These are phyloP conservation scores for Salvia splendens DNA, from an alignment of 257 asterid species.

Conservation along the genomic window DNA sequence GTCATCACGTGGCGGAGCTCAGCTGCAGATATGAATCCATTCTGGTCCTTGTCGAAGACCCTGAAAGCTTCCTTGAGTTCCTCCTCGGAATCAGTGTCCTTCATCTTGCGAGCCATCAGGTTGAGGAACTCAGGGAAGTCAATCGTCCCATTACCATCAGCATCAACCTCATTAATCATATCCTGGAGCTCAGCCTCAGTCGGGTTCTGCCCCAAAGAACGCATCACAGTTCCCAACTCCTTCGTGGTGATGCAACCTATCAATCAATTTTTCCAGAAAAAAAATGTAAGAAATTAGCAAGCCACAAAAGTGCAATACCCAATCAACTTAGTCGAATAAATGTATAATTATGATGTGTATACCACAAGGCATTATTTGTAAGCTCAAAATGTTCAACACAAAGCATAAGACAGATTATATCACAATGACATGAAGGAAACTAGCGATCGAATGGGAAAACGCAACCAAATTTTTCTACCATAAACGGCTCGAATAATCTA, in stretches of 20 bases:
- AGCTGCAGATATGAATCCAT: constrained; percentile 59
- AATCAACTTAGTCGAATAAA: background rate
- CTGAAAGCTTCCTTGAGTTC: constrained; percentile 64
- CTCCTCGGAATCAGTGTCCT: constrained; percentile 61
- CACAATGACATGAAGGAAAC: constrained; percentile 16
- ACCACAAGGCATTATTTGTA: background rate
- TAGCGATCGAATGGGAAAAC: background rate
- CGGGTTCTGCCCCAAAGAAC: constrained; percentile 62
- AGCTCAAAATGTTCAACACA: background rate
- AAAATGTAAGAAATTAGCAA: constrained; percentile 9
- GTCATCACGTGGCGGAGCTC: constrained; percentile 67
- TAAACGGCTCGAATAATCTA: background rate
- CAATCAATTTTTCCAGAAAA: background rate
- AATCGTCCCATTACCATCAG: constrained; percentile 60
- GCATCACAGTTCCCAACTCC: constrained; percentile 66
- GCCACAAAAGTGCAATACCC: background rate
- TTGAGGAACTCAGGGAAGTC: constrained; percentile 66
- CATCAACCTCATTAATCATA: constrained; percentile 66
- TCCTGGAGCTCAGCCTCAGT: constrained; percentile 64
- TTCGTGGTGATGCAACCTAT: constrained; percentile 61
- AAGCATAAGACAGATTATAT: background rate
- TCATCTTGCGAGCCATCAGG: constrained; percentile 64
- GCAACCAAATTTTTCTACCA: constrained; percentile 3
- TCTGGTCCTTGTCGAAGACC: constrained; percentile 62
- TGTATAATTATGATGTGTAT: background rate